These are phyloP conservation scores for Clitopilus passeckerianus DNA, from an alignment of 768 basidiomycete genomes.

Conservation along the genomic window DNA sequence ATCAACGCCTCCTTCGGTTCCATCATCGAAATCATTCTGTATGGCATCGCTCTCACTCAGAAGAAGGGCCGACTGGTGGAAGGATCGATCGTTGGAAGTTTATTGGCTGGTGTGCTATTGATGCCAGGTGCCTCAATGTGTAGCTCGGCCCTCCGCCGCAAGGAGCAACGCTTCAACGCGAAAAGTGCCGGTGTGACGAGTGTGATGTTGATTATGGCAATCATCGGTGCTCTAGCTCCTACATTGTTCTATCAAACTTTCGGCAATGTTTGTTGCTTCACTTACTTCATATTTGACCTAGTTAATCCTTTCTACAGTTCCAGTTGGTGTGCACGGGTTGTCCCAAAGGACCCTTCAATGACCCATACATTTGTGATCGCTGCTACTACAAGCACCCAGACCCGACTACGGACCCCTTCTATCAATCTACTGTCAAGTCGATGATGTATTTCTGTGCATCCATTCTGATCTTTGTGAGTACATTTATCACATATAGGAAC, in stretches of 20 bases:
- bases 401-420: constrained; percentile 92
- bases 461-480: constrained; percentile 83
- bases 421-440: constrained; percentile 91
- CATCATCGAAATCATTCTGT: constrained; percentile 96
- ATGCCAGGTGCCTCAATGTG: constrained; percentile 99
- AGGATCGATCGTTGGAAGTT: constrained; percentile 92
- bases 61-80: constrained; percentile 93
- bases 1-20: constrained; percentile 99
- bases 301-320: constrained; percentile 47
- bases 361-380: constrained; percentile 81
- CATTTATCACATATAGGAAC: neutral
- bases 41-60: constrained; percentile 84
- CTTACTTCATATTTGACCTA: neutral
- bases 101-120: constrained; percentile 91
- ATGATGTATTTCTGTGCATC: constrained; percentile 94
- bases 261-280: constrained; percentile 73
- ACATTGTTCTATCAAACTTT: constrained; percentile 98
- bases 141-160: constrained; percentile 79
- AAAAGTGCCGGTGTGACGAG: constrained; percentile 98
- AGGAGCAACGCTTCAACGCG: constrained; percentile 99
- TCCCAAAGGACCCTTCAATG: constrained; percentile 43
- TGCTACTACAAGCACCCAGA: constrained; percentile 96
- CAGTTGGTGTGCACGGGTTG: constrained; percentile 83
- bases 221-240: constrained; percentile 92
- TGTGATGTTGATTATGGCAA: constrained; percentile 99